Evolutionary conservation across 768 basidiomycete species (phyloP).

Genomic region (Leccinum sublutescens): DNA sequence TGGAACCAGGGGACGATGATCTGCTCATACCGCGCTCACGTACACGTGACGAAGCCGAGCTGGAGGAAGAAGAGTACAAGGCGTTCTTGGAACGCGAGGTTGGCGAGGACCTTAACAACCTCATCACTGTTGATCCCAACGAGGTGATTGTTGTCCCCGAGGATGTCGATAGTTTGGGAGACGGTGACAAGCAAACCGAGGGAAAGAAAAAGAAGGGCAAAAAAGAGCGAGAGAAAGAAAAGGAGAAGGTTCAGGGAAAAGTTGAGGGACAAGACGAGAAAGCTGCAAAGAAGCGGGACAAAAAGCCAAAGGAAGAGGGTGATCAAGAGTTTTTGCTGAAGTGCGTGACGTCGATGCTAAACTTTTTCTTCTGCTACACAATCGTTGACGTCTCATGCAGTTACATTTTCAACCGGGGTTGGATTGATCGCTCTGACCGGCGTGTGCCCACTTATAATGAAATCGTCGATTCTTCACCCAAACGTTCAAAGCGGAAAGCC

Average conservation of each 20-base stretch:
- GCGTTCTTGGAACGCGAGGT: conserved; percentile 80
- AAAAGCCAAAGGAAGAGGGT: conserved; percentile 51
- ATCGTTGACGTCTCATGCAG: conserved; percentile 39
- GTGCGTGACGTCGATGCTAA: conserved; percentile 44
- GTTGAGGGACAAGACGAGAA: conserved; percentile 22
- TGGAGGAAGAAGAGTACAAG: conserved; percentile 84
- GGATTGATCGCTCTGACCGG: conserved; percentile 79
- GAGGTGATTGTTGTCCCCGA: conserved; percentile 17
- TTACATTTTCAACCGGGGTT: conserved; percentile 96
- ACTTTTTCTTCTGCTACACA: not conserved
- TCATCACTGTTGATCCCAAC: conserved; percentile 55
- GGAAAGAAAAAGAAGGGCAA: conserved; percentile 35
- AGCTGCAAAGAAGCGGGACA: conserved; percentile 12
- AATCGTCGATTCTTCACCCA: conserved; percentile 48
- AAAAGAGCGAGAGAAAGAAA: conserved; percentile 34
- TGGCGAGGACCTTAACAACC: conserved; percentile 65
- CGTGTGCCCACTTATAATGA: conserved; percentile 86
- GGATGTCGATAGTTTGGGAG: conserved; percentile 27
- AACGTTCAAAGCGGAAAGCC: conserved; percentile 24
- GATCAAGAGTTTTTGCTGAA: conserved; percentile 90
- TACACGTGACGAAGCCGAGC: conserved; percentile 71
- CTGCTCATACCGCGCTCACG: conserved; percentile 74
- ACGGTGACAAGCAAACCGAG: conserved; percentile 26
- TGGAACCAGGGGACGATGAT: conserved; percentile 51
- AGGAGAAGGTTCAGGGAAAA: conserved; percentile 26